Conservation (phyloP, 352 stramenopile genomes). For the Globisporangium camurandrum region DNA sequence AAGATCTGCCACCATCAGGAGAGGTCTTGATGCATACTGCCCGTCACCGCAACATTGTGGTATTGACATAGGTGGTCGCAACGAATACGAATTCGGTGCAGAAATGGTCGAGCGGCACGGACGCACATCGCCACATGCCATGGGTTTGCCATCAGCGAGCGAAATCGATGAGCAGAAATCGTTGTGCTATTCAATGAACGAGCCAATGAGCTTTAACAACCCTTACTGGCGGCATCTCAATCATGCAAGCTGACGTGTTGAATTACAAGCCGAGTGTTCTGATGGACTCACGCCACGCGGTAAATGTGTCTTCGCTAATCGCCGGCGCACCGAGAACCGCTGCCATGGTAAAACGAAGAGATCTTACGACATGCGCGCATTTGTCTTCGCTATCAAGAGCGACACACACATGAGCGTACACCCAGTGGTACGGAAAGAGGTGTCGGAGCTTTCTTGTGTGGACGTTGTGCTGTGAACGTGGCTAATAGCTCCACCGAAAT, state of each 20-base stretch:
- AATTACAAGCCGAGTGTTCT: conserved; percentile 9
- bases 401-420: conserved; percentile 11
- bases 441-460: background rate
- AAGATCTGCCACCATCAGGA: background rate
- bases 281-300: conserved; percentile 3
- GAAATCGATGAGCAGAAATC: background rate
- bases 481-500: conserved; percentile 7
- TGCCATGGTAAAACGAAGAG: conserved; percentile 14
- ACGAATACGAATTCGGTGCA: conserved; percentile 5
- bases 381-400: background rate
- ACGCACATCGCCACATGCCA: conserved; percentile 12
- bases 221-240: conserved; percentile 3
- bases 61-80: background rate
- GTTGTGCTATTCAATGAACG: background rate
- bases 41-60: no score
- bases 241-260: background rate
- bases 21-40: background rate
- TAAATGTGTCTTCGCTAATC: conserved; percentile 16
- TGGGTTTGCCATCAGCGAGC: conserved; percentile 11
- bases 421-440: conserved; percentile 17
- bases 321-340: conserved; percentile 9
- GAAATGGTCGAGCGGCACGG: conserved; percentile 5
- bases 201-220: background rate
- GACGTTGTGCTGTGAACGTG: conserved; percentile 5
- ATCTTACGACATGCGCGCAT: conserved; percentile 3